Evolutionary conservation across 2,329 filamentous ascomycete genomes (phyloP).

Genomic region (Pseudopithomyces maydicus): DNA sequence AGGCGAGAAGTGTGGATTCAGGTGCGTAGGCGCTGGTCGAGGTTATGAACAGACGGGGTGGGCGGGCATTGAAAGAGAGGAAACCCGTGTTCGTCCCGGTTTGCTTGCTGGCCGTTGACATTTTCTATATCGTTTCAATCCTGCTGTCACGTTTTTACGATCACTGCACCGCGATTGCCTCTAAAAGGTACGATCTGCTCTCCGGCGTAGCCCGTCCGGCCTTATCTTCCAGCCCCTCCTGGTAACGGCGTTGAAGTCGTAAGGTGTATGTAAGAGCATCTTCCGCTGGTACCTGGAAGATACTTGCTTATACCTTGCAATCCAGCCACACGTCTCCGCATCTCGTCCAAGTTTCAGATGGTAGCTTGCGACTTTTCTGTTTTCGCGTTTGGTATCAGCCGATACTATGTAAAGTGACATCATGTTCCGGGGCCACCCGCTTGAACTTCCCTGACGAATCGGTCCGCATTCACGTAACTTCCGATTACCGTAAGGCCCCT

Average conservation of each 20-base stretch:
- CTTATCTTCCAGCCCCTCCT: background rate
- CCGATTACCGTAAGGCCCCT: background rate
- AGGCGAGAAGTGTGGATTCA: slow-evolving; percentile 42
- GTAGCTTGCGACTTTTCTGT: background rate
- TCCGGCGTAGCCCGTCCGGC: background rate
- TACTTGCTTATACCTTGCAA: background rate
- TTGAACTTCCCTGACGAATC: background rate
- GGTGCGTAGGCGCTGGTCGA: slow-evolving; percentile 46
- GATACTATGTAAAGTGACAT: slow-evolving; percentile 1
- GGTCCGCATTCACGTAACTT: background rate
- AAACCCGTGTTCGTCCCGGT: slow-evolving; percentile 32
- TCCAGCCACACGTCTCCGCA: background rate
- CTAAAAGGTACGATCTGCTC: background rate
- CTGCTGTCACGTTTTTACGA: background rate
- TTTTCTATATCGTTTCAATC: slow-evolving; percentile 8
- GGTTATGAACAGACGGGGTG: slow-evolving; percentile 48
- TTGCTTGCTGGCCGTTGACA: slow-evolving; percentile 29
- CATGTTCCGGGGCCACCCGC: background rate
- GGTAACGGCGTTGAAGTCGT: background rate
- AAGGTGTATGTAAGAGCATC: background rate
- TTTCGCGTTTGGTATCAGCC: background rate
- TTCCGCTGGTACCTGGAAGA: background rate
- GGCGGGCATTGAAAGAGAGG: slow-evolving; percentile 43
- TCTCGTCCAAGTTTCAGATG: slow-evolving; percentile 3
- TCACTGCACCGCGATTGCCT: background rate